Evolutionary conservation across 331 rosid genomes (phyloP).

Genomic region (Saraca asoca): DNA sequence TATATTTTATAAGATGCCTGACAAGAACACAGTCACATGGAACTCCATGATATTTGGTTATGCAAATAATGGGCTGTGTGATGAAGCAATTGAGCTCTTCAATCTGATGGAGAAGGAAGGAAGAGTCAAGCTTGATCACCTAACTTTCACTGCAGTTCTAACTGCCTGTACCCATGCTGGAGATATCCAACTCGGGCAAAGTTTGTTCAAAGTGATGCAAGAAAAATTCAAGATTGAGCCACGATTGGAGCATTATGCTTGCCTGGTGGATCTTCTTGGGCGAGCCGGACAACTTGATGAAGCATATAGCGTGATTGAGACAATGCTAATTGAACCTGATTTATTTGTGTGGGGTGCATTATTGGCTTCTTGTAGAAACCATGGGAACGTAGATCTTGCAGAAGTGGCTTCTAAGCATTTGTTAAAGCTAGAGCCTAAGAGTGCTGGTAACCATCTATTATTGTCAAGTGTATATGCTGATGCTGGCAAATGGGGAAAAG

Average conservation of each 20-base stretch:
- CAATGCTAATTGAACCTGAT: constrained; percentile 79
- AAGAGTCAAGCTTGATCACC: constrained; percentile 59
- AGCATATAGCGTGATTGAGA: constrained; percentile 62
- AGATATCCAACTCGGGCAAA: constrained; percentile 62
- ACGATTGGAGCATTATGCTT: constrained; percentile 82
- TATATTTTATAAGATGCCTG: constrained; percentile 60
- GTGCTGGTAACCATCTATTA: constrained; percentile 70
- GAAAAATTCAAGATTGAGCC: constrained; percentile 61
- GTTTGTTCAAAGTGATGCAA: constrained; percentile 69
- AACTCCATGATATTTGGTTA: constrained; percentile 90
- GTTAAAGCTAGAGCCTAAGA: constrained; percentile 70
- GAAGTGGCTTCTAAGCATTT: constrained; percentile 76
- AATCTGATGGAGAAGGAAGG: constrained; percentile 60
- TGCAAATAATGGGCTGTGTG: constrained; percentile 74
- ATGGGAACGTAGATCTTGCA: constrained; percentile 72
- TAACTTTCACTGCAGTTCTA: constrained; percentile 76
- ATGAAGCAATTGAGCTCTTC: constrained; percentile 80
- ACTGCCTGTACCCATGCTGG: constrained; percentile 80
- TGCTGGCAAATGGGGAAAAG: constrained; percentile 74
- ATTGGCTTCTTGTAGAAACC: constrained; percentile 78
- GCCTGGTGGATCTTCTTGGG: constrained; percentile 83
- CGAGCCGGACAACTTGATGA: constrained; percentile 65
- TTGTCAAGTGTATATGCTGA: constrained; percentile 72
- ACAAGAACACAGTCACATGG: constrained; percentile 72
- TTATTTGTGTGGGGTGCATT: constrained; percentile 93